Conservation (phyloP, 257 asterid genomes). For the Euphrasia confusa region DNA sequence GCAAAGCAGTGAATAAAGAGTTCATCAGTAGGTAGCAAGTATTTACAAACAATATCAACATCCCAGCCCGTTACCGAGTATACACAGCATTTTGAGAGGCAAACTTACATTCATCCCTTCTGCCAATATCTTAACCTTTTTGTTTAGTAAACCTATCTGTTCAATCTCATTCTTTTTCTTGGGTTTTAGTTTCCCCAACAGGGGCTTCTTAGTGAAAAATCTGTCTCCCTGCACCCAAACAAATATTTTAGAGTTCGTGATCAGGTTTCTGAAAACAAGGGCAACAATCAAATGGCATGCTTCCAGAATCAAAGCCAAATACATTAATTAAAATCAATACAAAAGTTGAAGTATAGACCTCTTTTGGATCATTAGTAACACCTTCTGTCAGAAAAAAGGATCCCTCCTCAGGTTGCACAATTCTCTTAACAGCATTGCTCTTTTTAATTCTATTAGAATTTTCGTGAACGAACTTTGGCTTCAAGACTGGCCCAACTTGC, state of each 20-base stretch:
- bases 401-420: slow-evolving; percentile 47
- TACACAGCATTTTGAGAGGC: slow-evolving; percentile 20
- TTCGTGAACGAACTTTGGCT: slow-evolving; percentile 47
- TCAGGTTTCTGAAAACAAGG: slow-evolving; percentile 9
- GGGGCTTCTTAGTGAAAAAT: slow-evolving; percentile 43
- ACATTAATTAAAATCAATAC: slow-evolving; percentile 6
- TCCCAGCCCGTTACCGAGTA: slow-evolving; percentile 5
- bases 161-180: slow-evolving; percentile 69
- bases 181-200: slow-evolving; percentile 60
- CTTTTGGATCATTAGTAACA: slow-evolving; percentile 46
- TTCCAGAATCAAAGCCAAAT: slow-evolving; percentile 8
- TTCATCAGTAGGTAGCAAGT: slow-evolving; percentile 11
- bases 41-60: not conserved
- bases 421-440: slow-evolving; percentile 44
- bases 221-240: slow-evolving; percentile 58
- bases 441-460: slow-evolving; percentile 54
- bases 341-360: slow-evolving; percentile 33
- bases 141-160: slow-evolving; percentile 52
- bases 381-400: slow-evolving; percentile 38
- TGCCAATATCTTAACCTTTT: slow-evolving; percentile 76
- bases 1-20: not conserved
- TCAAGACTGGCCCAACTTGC: slow-evolving; percentile 46
- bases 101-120: slow-evolving; percentile 78
- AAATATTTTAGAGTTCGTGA: slow-evolving; percentile 9
- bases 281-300: not conserved